These are phyloP conservation scores for Golubevia pallescens DNA, from an alignment of 1,284 basidiomycete species.

Conservation along the genomic window DNA sequence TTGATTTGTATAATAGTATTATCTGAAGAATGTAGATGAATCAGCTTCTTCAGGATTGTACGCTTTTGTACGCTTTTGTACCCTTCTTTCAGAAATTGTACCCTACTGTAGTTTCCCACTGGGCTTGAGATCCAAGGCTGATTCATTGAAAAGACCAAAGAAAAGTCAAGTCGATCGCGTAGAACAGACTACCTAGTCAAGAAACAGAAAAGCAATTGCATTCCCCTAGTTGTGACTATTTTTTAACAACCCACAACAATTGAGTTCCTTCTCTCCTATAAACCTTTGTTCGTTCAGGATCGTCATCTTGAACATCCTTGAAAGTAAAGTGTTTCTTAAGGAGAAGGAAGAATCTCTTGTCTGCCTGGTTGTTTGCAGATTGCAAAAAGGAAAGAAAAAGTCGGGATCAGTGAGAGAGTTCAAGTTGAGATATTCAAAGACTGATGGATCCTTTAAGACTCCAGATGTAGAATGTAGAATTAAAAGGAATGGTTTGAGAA, in stretches of 20 bases:
- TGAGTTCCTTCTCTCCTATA: conserved; percentile 50
- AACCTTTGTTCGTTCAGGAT: conserved; percentile 20
- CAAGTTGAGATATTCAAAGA: background rate
- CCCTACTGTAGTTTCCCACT: too few relatives aligned
- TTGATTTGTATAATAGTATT: too few relatives aligned
- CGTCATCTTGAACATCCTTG: conserved; percentile 69
- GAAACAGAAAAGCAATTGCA: too few relatives aligned
- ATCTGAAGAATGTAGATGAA: too few relatives aligned
- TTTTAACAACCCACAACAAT: conserved; percentile 12
- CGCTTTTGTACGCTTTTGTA: too few relatives aligned
- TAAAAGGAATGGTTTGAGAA: background rate
- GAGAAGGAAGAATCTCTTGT: conserved; percentile 84
- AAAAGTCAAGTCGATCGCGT: too few relatives aligned
- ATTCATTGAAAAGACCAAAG: too few relatives aligned
- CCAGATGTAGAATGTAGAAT: background rate
- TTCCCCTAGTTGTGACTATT: too few relatives aligned
- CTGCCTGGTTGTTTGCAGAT: conserved; percentile 71
- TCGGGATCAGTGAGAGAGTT: conserved; percentile 5
- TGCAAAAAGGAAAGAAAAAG: conserved; percentile 4
- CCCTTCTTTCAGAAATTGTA: too few relatives aligned
- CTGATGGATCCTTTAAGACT: background rate
- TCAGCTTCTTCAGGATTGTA: too few relatives aligned
- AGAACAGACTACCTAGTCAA: too few relatives aligned
- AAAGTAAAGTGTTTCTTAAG: conserved; percentile 83
- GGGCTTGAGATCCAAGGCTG: too few relatives aligned